Evolutionary conservation across 2,329 filamentous ascomycete species (phyloP).

Genomic region (Aschersonia sp.): DNA sequence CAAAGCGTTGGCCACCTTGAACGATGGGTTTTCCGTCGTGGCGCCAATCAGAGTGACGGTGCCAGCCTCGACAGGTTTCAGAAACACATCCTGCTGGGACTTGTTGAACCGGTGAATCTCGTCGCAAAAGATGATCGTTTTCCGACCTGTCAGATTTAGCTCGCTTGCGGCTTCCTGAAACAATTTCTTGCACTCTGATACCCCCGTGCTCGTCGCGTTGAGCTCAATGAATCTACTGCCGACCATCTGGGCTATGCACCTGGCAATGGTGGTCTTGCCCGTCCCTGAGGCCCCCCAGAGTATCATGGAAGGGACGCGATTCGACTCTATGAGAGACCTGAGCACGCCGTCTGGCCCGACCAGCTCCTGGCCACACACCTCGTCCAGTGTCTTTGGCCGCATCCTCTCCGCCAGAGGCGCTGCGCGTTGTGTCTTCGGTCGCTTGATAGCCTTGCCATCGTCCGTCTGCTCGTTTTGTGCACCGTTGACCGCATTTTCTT

Average conservation of each 20-base stretch:
- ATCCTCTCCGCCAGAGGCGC: slow-evolving; percentile 89
- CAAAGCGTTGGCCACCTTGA: slow-evolving; percentile 79
- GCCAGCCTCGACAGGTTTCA: slow-evolving; percentile 82
- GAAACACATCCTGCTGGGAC: slow-evolving; percentile 85
- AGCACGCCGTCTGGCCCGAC: slow-evolving; percentile 77
- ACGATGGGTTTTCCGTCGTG: slow-evolving; percentile 93
- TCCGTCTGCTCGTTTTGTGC: slow-evolving; percentile 7
- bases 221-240: slow-evolving; percentile 87
- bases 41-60: slow-evolving; percentile 86
- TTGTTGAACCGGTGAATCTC: slow-evolving; percentile 91
- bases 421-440: slow-evolving; percentile 52
- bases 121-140: slow-evolving; percentile 95
- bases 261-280: slow-evolving; percentile 82
- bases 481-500: slow-evolving; percentile 11
- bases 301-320: slow-evolving; percentile 86
- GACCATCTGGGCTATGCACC: slow-evolving; percentile 72
- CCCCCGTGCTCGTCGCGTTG: slow-evolving; percentile 79
- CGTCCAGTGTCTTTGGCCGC: slow-evolving; percentile 70
- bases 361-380: slow-evolving; percentile 82
- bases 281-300: slow-evolving; percentile 76
- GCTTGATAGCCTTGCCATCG: slow-evolving; percentile 33
- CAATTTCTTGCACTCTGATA: slow-evolving; percentile 83
- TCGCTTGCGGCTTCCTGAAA: slow-evolving; percentile 77
- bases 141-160: slow-evolving; percentile 64
- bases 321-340: slow-evolving; percentile 70